These are phyloP conservation scores for Brassica incana DNA, from an alignment of 345 rosid genomes.

Conservation along the genomic window DNA sequence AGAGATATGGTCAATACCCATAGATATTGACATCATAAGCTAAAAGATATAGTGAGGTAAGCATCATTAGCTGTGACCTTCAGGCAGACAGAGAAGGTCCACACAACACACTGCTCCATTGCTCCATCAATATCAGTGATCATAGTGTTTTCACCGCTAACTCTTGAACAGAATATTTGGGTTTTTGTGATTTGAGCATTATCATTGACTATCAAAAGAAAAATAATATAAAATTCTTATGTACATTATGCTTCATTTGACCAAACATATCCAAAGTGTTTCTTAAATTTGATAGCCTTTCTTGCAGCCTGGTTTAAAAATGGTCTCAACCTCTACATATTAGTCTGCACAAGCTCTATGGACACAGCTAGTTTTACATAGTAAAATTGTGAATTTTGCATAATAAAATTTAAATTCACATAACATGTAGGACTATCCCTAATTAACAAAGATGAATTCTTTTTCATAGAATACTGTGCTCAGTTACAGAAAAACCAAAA, in stretches of 20 bases:
- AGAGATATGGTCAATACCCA: constrained; percentile 15
- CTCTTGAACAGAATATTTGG: not conserved
- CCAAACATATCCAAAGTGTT: not conserved
- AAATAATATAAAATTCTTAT: not conserved
- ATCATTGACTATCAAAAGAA: constrained; percentile 28
- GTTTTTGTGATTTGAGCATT: constrained; percentile 14
- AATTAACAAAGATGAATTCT: too few species aligned
- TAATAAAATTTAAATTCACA: too few species aligned
- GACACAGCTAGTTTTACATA: too few species aligned
- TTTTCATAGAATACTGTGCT: too few species aligned
- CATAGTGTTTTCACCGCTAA: constrained; percentile 13
- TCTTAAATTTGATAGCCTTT: not conserved
- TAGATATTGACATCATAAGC: constrained; percentile 23
- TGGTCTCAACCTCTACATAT: too few species aligned
- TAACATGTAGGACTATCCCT: too few species aligned
- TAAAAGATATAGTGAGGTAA: constrained; percentile 25
- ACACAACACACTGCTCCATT: constrained; percentile 31
- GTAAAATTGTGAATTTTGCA: too few species aligned
- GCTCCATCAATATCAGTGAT: constrained; percentile 11
- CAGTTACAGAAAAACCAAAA: too few species aligned
- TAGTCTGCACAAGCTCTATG: too few species aligned
- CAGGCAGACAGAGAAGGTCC: constrained; percentile 32
- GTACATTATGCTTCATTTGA: constrained; percentile 13
- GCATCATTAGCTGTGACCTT: constrained; percentile 28
- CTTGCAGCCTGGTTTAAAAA: too few species aligned